Percentiles rank a stretch among this genome's conserved stretches.
These are phyloP conservation scores for Amylocarpus encephaloides DNA, from an alignment of 2,329 filamentous ascomycete species.

Conservation along the genomic window DNA sequence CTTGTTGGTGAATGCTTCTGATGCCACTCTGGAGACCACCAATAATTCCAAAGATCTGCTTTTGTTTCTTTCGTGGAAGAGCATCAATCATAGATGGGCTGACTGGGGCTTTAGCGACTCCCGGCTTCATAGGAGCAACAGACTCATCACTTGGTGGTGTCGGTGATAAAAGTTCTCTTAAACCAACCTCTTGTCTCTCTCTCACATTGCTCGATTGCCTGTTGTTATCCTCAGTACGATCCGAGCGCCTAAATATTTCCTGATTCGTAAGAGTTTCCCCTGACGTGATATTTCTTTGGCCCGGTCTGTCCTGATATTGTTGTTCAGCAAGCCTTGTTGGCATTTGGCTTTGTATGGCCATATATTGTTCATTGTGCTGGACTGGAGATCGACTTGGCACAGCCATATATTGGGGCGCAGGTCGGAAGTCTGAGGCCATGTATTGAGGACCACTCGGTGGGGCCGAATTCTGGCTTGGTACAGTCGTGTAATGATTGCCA, in stretches of 20 bases:
- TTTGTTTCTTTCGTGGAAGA: constrained; percentile 23
- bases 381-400: no score
- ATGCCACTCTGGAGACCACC: constrained; percentile 25
- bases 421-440: no score
- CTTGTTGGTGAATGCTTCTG: constrained; percentile 18
- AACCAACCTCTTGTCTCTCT: neutral
- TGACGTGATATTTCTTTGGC: no score
- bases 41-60: constrained; percentile 22
- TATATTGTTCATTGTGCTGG: no score
- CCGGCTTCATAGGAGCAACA: neutral
- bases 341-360: no score
- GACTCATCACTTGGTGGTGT: neutral
- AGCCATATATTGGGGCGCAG: no score
- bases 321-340: no score
- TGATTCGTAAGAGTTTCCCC: no score
- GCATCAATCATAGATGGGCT: constrained; percentile 19
- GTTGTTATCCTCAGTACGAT: neutral
- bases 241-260: neutral
- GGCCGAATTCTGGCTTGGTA: no score
- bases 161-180: neutral
- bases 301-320: no score
- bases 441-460: no score
- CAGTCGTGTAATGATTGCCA: no score
- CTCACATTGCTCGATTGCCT: neutral
- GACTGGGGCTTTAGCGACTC: neutral